Base-by-base conservation (phyloP, 768 basidiomycete species). In the Gymnopilus dilepis region DNA sequence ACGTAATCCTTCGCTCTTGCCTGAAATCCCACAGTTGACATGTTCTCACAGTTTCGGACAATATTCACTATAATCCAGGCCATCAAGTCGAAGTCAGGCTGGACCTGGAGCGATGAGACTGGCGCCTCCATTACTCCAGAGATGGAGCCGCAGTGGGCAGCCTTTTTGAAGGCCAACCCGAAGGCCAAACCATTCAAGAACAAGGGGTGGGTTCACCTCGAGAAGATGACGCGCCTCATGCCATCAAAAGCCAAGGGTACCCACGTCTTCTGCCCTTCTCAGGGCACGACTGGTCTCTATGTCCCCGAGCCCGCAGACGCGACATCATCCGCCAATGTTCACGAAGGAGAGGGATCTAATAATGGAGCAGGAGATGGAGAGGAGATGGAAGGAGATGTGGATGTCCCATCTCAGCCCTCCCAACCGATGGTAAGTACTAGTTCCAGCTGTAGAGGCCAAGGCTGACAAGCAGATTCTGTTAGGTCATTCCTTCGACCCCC, bases 131-230 rank as follows among this genome's bases (percentile, higher is more conserved):
- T 66, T 26, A 57, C 37, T 34, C 61, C 63, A 2, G 65, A 69
- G 6, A 66, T 56, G 37, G 56, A 58, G 33, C 11, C 13, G 15
- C 48, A 47, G 4, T 66, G 65, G 61, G n/a, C 3, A 6, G 40
- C 56, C 12, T 66, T 60, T 50, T 2, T 62, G 19, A 40, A 45
- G 28, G 17, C 11, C n/a, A 28, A 63, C 31, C 53, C 54, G 34
- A 43, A 56, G 21, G 71, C 67, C 1, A 60, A 62, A 21, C 67
- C 62, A 4, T 73, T 69, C 64, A 45, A 55, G 6, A 68, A 67
- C 51, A 43, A 61, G 30, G 70, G 70, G n/a, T 73, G 70, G 69
- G 42, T 58, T 11, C 65, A 69, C 41, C 63, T 69, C 12, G 37
- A 54, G 2, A 65, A 57, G 37, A 48, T 71, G 33, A 31, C 51